Conservation (phyloP, 768 basidiomycete genomes). For the Russula emetica region DNA sequence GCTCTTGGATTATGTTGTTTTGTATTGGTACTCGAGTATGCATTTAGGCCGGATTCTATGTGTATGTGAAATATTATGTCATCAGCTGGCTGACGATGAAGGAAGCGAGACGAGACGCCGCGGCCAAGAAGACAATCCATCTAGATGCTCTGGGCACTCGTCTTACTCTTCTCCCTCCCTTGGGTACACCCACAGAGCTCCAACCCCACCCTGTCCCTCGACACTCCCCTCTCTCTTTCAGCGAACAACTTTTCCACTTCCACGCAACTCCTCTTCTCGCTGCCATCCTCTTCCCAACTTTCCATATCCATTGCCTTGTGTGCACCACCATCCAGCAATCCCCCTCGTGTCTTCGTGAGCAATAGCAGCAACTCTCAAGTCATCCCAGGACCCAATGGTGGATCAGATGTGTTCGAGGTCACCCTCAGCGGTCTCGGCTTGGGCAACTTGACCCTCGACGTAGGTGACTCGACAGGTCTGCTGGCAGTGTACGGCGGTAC, state of each 20-base stretch:
- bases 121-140: not conserved
- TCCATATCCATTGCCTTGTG: slow-evolving; percentile 38
- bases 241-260: slow-evolving; percentile 14
- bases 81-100: not conserved
- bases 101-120: not conserved
- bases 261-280: slow-evolving; percentile 29
- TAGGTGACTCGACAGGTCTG: slow-evolving; percentile 41
- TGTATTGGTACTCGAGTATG: not conserved
- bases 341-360: slow-evolving; percentile 56
- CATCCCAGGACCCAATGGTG: slow-evolving; percentile 40
- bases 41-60: not conserved
- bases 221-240: slow-evolving; percentile 5
- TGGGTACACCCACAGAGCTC: not conserved
- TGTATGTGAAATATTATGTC: slow-evolving; percentile 13
- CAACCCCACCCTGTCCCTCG: not conserved
- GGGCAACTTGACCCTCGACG: slow-evolving; percentile 48
- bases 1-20: not conserved
- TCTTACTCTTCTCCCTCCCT: not conserved
- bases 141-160: not conserved
- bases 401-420: slow-evolving; percentile 47
- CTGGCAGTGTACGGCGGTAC: slow-evolving; percentile 43
- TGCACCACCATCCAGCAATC: slow-evolving; percentile 23
- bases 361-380: slow-evolving; percentile 40
- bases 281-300: slow-evolving; percentile 31
- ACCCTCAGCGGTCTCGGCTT: slow-evolving; percentile 40